Base-by-base conservation (phyloP, 192 early-diverging fungal species). In the Umbelopsis vinacea region DNA sequence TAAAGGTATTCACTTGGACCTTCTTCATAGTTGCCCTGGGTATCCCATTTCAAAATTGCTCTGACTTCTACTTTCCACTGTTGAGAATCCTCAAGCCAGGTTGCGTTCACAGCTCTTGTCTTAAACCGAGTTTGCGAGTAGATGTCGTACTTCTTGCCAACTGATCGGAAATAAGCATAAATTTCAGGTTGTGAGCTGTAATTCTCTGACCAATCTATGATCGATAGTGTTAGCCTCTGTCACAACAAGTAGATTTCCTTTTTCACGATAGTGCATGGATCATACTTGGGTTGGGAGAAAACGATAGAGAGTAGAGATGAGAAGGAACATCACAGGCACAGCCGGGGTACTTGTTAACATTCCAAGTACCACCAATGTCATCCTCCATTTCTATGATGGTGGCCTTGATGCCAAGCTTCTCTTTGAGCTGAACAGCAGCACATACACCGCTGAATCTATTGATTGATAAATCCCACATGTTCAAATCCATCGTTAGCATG, bases 341-440 rank as follows among this genome's bases (percentile, higher is more conserved):
- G 0, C 82, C 82, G 11, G 79, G 79, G 46, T 82, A 84, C 1
- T 75, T 80, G 72, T 78, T 82, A 33, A 78, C 66, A 37, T 73
- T 76, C 87, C 87, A 88, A 23, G 85, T 86, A 33, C 85, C 87
- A 1, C 87, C 87, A 11, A 88, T 75, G 19, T 83, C 83, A 6
- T 71, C 67, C 46, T 74, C 69, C 24, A 74, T 74, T 66, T 88
- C 87, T 55, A 80, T 84, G 40, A 88, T 72, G 17, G 71, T 74
- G 9, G 79, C 74, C 9, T 70, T 72, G 26, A 83, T 57, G 14
- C 78, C 80, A 54, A 88, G 72, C 40, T 85, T 68, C 33, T 86
- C 74, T 68, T 80, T 69, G 6, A 88, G 70, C 11, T 81, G 77
- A 21, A 86, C 80, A 5, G 82, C 85, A 24, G 87, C 83, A 70